Base-by-base conservation (phyloP, 352 stramenopile genomes). In the Pythium periplocum region DNA sequence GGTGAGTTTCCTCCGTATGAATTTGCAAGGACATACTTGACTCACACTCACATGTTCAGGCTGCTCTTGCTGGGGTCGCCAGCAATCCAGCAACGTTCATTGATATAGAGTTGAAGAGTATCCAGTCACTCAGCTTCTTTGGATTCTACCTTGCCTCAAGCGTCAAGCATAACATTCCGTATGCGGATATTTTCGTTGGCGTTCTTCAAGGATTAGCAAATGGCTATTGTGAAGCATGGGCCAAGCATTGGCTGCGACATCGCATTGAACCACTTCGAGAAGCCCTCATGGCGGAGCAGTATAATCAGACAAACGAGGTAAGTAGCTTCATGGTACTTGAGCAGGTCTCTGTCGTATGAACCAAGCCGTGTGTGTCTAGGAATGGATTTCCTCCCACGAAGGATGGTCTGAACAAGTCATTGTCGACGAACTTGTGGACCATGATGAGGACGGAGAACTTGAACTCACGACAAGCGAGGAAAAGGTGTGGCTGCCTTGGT, bases 401-500 rank as follows among this genome's bases (percentile, higher is more conserved):
- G 80, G 83, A 30, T 93, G 83, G 83, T 62, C 68, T 4, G 76
- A 91, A 54, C 77, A 90, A 47, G 57, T 80, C 8, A 90, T 93
- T 45, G 55, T 55, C 1, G 59, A 75, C 43, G 78, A 83, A 58
- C 67, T 53, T 30, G 34, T 76, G 40, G 57, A 54, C 37, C 63
- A 63, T 44, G 74, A 73, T 51, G 68, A 82, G 30, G 59, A 58
- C 1, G 69, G 74, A 41, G 64, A 70, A 44, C 68, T 65, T 3
- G 69, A 66, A 0, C 39, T 8, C 82, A 70, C 0, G 70, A 83
- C 37, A 65, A 59, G 62, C n/a, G 75, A 85, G 17, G 81, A 91
- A 45, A 87, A 90, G 37, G 74, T 95, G 9, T 93, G 81, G 81
- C 68, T 95, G 1, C 83, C 85, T 11, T 95, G 83, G 83, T 87